A percentile compares a stretch with the other conserved stretches of the same genome.
Evolutionary conservation across 2,329 filamentous ascomycete species (phyloP).

Genomic region (Aspergillus aculeatus): DNA sequence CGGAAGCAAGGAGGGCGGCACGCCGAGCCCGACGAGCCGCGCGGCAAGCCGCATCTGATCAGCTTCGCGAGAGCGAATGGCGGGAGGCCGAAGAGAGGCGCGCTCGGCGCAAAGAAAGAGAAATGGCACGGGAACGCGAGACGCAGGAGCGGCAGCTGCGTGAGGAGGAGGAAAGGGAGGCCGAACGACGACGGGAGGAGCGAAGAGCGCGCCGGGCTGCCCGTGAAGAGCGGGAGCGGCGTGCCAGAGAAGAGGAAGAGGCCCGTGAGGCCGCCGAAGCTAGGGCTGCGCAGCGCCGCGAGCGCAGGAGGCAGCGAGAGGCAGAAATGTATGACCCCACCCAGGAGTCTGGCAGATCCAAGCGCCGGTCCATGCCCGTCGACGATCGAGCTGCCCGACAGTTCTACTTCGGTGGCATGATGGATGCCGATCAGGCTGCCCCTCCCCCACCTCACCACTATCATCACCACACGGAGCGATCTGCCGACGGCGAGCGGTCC

Average conservation of each 20-base stretch:
- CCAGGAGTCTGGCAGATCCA: constrained; percentile 27
- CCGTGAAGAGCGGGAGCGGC: constrained; percentile 35
- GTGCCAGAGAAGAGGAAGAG: constrained; percentile 50
- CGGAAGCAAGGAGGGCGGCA: constrained; percentile 63
- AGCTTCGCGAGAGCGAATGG: constrained; percentile 31
- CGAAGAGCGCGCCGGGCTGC: constrained; percentile 34
- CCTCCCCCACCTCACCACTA: neutral
- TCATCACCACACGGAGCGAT: constrained; percentile 30
- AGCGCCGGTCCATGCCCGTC: constrained; percentile 33
- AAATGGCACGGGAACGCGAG: constrained; percentile 46
- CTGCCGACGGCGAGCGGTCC: constrained; percentile 31
- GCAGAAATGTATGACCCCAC: constrained; percentile 30
- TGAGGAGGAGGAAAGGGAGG: constrained; percentile 41
- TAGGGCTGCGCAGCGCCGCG: constrained; percentile 41
- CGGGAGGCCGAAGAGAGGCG: constrained; percentile 39
- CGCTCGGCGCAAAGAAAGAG: constrained; percentile 53
- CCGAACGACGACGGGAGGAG: constrained; percentile 31
- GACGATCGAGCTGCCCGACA: constrained; percentile 29
- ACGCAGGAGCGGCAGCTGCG: constrained; percentile 37
- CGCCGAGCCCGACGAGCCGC: constrained; percentile 56
- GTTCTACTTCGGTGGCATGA: constrained; percentile 28
- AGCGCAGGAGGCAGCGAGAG: constrained; percentile 39
- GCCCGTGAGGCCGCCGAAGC: constrained; percentile 51
- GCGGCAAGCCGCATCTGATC: constrained; percentile 37
- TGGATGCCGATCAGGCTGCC: constrained; percentile 20